Base-by-base conservation (phyloP, 148 eudicot species). In the Amaranthus cruentus region DNA sequence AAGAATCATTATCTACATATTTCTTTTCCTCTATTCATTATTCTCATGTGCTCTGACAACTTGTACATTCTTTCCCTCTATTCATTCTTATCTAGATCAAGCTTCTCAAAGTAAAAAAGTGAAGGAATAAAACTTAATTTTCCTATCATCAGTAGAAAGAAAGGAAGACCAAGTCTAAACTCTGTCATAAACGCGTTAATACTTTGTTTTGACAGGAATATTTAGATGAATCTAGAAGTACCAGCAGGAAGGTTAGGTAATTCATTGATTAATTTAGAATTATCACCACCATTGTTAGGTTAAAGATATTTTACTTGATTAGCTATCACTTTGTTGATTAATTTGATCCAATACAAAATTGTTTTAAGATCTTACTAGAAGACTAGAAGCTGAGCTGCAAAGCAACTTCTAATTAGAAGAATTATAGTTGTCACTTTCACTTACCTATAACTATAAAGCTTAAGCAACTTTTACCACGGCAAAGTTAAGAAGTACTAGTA, bases 361-460 rank as follows among this genome's bases (percentile, higher is more conserved):
- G 44, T 10, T 60, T 3, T 3, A 4, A 52, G 59, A 68, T 43
- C 66, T 9, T 73, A 50, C 60, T 51, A 62, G 69, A 54, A 51
- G 61, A 50, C 60, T 51, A 62, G 69, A 54, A 51, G 61, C n/a
- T 63, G 68, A 44, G 68, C 7, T 73, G 59, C 76, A 62, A 3
- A n/a, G 38, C 69, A 73, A 73, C 50, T 42, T 8, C 2, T 48
- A 7, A 14, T 55, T 42, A 74, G 18, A 18, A 66, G 9, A 55
- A 64, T 1, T 13, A 64, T 18, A 59, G 43, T n/a, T 14, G 73
- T 76, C 73, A 59, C 78, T 59, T 51, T 76, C 78, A 69, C 18
- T 18, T 12, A 60, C 61, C 56, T 50, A 60, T 5, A 59, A 44
- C 38, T 28, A 28, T 28, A 28, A 28, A 28, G 38, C 38, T 28